Evolutionary conservation across 2,329 filamentous ascomycete species (phyloP).

Genomic region (Boeremia exigua): DNA sequence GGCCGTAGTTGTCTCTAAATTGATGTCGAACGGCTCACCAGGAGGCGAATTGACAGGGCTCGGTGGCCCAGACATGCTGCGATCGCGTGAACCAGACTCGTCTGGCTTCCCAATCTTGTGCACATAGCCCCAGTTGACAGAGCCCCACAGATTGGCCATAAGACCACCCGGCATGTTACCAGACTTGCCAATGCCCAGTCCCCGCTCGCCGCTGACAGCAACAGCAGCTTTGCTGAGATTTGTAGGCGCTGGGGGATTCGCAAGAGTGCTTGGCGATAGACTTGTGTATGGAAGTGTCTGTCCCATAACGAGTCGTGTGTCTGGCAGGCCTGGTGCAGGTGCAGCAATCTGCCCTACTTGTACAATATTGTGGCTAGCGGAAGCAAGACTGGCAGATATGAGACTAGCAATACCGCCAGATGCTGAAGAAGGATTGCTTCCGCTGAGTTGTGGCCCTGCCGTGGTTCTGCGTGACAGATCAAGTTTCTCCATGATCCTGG

Average conservation of each 20-base stretch:
- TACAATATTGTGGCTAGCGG: slow-evolving; percentile 79
- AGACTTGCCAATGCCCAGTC: slow-evolving; percentile 65
- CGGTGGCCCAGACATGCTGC: slow-evolving; percentile 42
- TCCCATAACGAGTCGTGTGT: slow-evolving; percentile 45
- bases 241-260: slow-evolving; percentile 81
- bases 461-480: slow-evolving; percentile 84
- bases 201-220: slow-evolving; percentile 77
- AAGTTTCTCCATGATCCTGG: slow-evolving; percentile 89
- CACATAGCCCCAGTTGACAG: slow-evolving; percentile 77
- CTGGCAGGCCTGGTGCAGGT: slow-evolving; percentile 44
- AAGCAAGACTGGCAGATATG: slow-evolving; percentile 75
- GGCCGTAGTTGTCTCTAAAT: slow-evolving; percentile 8
- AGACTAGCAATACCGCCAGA: slow-evolving; percentile 79
- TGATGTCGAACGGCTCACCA: slow-evolving; percentile 27
- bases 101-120: slow-evolving; percentile 66
- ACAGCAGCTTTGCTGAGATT: slow-evolving; percentile 87
- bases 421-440: slow-evolving; percentile 51
- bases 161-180: slow-evolving; percentile 81
- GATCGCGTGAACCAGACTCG: slow-evolving; percentile 41
- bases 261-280: slow-evolving; percentile 81
- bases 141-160: slow-evolving; percentile 94
- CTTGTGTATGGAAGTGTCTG: slow-evolving; percentile 64
- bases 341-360: slow-evolving; percentile 64
- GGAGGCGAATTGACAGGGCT: slow-evolving; percentile 39
- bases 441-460: slow-evolving; percentile 57